Conservation (phyloP, 306 rosid genomes). For the Cucumis sativus region Cucumber_9930_V3 NC_026659.2:28945501-28946000, state of each 20-base stretch:
- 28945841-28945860: neutral
- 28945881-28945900: neutral
- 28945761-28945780: slow-evolving; percentile 37
- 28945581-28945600: slow-evolving; percentile 19
- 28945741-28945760: neutral
- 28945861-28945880: neutral
- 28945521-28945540: slow-evolving; percentile 17
- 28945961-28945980: slow-evolving; percentile 41
- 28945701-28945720: neutral
- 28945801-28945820: slow-evolving; percentile 20
- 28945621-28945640: neutral
- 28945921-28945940: slow-evolving; percentile 22
- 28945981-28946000: slow-evolving; percentile 38
- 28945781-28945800: slow-evolving; percentile 36
- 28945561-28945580: no score
- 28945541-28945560: no score
- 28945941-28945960: slow-evolving; percentile 30
- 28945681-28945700: slow-evolving; percentile 27
- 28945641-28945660: neutral
- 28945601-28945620: neutral
- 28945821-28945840: slow-evolving; percentile 16
- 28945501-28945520: slow-evolving; percentile 14
- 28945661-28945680: slow-evolving; percentile 9
- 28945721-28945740: neutral
- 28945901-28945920: neutral